Percentiles rank a stretch among this genome's conserved stretches.
These are phyloP conservation scores for Skeletonema grethae DNA, from an alignment of 108 stramenopile genomes.

Conservation along the genomic window DNA sequence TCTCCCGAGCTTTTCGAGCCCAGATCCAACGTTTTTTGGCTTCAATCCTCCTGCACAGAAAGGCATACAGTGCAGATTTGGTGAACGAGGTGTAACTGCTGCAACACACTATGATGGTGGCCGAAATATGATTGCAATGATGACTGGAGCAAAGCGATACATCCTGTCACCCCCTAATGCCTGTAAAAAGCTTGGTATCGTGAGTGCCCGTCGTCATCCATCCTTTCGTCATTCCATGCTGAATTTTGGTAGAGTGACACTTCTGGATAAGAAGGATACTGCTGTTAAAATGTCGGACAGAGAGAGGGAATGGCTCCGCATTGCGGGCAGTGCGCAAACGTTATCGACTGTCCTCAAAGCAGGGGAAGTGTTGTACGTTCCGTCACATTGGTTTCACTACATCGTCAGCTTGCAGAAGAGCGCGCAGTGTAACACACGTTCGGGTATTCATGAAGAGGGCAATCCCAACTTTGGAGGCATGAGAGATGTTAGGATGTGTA, in stretches of 20 bases:
- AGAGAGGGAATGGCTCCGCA: constrained; percentile 73
- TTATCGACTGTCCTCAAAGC: constrained; percentile 86
- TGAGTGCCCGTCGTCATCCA: constrained; percentile 56
- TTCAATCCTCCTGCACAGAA: constrained; percentile 71
- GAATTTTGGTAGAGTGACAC: constrained; percentile 75
- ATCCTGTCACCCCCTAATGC: constrained; percentile 84
- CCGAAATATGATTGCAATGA: constrained; percentile 93
- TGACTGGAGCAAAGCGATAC: constrained; percentile 94
- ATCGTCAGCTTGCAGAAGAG: constrained; percentile 87
- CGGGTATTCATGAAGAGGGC: constrained; percentile 64
- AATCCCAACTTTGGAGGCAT: constrained; percentile 63
- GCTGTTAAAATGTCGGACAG: constrained; percentile 55
- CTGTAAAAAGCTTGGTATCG: constrained; percentile 83
- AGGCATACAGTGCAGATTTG: constrained; percentile 90
- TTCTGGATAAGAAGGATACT: constrained; percentile 46
- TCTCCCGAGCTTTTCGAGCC: constrained; percentile 71
- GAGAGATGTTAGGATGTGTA: constrained; percentile 45
- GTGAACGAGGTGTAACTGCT: constrained; percentile 89
- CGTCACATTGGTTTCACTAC: constrained; percentile 95
- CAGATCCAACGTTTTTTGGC: constrained; percentile 67
- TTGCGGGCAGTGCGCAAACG: constrained; percentile 49
- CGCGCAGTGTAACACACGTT: constrained; percentile 92
- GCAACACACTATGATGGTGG: constrained; percentile 95
- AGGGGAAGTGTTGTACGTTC: constrained; percentile 91
- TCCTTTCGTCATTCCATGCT: constrained; percentile 86